Conservation (phyloP, 495 filamentous ascomycete species). For the Podospora bellae-mahoneyi region DNA sequence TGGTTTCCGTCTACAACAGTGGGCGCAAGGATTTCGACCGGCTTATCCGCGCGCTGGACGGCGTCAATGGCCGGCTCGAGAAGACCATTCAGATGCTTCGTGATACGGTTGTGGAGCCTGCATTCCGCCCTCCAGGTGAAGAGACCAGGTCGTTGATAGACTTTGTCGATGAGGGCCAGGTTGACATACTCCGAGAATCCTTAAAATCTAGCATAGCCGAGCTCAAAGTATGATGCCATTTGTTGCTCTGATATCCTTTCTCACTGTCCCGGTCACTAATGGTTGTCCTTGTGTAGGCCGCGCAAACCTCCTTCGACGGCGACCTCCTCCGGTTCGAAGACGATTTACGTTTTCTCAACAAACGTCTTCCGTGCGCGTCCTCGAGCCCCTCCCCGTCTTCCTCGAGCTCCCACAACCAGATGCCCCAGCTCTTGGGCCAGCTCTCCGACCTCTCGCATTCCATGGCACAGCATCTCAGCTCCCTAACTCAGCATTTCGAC, state of each 20-base stretch:
- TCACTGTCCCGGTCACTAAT: conserved; percentile 17
- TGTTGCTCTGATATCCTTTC: background rate
- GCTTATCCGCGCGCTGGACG: conserved; percentile 69
- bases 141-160: conserved; percentile 72
- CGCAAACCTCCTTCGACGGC: conserved; percentile 57
- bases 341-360: conserved; percentile 50
- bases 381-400: conserved; percentile 36
- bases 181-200: conserved; percentile 62
- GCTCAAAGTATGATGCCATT: conserved; percentile 38
- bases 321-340: conserved; percentile 63
- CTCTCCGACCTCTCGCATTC: conserved; percentile 76
- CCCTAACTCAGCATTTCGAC: conserved; percentile 88
- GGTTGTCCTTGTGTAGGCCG: conserved; percentile 35
- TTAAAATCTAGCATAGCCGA: conserved; percentile 65
- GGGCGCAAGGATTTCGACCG: conserved; percentile 50
- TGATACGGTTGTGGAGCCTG: conserved; percentile 67
- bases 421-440: conserved; percentile 64
- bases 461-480: conserved; percentile 78
- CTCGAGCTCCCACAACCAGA: conserved; percentile 46
- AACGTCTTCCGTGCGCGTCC: conserved; percentile 36
- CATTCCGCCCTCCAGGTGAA: conserved; percentile 67
- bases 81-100: conserved; percentile 67
- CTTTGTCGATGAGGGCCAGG: conserved; percentile 81
- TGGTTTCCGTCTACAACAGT: conserved; percentile 50
- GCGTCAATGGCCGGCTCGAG: conserved; percentile 65